Conservation (phyloP, 768 basidiomycete genomes). For the Symmetrospora coprosmae region DNA sequence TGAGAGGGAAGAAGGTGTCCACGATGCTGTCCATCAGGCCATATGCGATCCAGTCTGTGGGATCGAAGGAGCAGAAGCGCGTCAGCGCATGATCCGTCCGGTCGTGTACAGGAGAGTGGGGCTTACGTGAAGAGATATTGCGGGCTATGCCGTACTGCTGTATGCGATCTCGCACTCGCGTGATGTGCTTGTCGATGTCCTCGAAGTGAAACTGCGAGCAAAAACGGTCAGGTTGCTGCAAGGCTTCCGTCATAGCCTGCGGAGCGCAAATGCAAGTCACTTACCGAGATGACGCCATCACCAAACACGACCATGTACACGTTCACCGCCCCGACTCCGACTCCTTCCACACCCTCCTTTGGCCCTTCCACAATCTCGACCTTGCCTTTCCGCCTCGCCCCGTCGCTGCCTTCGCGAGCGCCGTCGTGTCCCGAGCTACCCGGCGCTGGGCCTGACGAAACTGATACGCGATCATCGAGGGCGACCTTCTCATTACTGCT, state of each 20-base stretch:
- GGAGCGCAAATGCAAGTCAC: slow-evolving; percentile 17
- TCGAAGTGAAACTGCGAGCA: slow-evolving; percentile 66
- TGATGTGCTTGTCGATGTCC: slow-evolving; percentile 72
- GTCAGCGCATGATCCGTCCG: no score
- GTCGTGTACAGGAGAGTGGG: not conserved
- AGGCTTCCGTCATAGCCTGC: not conserved
- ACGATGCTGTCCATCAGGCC: slow-evolving; percentile 83
- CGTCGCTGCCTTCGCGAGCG: slow-evolving; percentile 30
- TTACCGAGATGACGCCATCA: slow-evolving; percentile 55
- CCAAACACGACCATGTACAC: slow-evolving; percentile 80
- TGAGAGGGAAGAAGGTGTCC: slow-evolving; percentile 76
- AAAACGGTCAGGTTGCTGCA: not conserved
- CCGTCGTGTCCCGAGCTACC: not conserved
- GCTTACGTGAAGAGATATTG: slow-evolving; percentile 58
- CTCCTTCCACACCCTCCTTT: slow-evolving; percentile 42
- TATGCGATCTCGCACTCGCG: slow-evolving; percentile 59
- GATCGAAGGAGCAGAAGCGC: not conserved
- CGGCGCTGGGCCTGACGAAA: slow-evolving; percentile 6
- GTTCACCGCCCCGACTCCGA: slow-evolving; percentile 57
- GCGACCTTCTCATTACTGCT: not conserved
- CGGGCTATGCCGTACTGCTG: slow-evolving; percentile 49
- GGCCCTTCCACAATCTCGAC: slow-evolving; percentile 42
- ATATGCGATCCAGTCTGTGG: slow-evolving; percentile 84
- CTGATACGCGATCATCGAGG: slow-evolving; percentile 12
- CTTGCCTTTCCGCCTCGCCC: slow-evolving; percentile 35